Conservation (phyloP, 2,329 filamentous ascomycete species). For the Fusarium veterinarium region DNA sequence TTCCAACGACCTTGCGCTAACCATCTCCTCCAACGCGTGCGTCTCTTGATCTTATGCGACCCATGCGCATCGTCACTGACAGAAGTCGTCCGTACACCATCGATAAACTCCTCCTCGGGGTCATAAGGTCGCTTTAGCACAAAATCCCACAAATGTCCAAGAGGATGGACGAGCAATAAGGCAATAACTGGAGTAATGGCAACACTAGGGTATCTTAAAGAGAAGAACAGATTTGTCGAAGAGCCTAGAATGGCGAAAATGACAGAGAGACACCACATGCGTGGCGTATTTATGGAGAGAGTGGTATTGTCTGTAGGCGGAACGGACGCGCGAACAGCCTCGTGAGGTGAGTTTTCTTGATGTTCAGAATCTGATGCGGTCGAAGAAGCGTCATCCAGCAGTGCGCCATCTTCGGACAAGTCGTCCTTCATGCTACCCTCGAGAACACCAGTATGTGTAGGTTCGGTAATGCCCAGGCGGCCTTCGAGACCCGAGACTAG, state of each 20-base stretch:
- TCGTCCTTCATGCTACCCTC: slow-evolving; percentile 57
- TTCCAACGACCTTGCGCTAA: slow-evolving; percentile 86
- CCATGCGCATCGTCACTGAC: slow-evolving; percentile 33
- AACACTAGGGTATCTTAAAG: slow-evolving; percentile 88
- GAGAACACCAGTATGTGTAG: slow-evolving; percentile 58
- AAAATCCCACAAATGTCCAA: slow-evolving; percentile 83
- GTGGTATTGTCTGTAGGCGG: slow-evolving; percentile 78
- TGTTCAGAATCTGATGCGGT: slow-evolving; percentile 62
- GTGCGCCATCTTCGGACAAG: slow-evolving; percentile 50
- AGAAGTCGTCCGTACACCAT: slow-evolving; percentile 56
- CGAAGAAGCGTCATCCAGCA: slow-evolving; percentile 53
- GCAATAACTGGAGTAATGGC: slow-evolving; percentile 91
- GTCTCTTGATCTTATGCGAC: slow-evolving; percentile 41
- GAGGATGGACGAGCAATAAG: slow-evolving; percentile 83
- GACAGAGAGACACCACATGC: slow-evolving; percentile 87
- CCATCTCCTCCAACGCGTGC: slow-evolving; percentile 72
- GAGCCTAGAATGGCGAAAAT: slow-evolving; percentile 85
- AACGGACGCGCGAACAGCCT: slow-evolving; percentile 84
- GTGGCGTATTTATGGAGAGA: slow-evolving; percentile 86
- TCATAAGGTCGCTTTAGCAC: slow-evolving; percentile 72
- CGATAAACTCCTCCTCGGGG: slow-evolving; percentile 60
- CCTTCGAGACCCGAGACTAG: slow-evolving; percentile 66
- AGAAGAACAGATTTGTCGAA: slow-evolving; percentile 89
- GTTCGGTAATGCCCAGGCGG: slow-evolving; percentile 63
- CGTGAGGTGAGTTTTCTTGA: slow-evolving; percentile 78